Conservation (phyloP, 176 grass and related monocot species). For the Elaeis guineensis region DNA sequence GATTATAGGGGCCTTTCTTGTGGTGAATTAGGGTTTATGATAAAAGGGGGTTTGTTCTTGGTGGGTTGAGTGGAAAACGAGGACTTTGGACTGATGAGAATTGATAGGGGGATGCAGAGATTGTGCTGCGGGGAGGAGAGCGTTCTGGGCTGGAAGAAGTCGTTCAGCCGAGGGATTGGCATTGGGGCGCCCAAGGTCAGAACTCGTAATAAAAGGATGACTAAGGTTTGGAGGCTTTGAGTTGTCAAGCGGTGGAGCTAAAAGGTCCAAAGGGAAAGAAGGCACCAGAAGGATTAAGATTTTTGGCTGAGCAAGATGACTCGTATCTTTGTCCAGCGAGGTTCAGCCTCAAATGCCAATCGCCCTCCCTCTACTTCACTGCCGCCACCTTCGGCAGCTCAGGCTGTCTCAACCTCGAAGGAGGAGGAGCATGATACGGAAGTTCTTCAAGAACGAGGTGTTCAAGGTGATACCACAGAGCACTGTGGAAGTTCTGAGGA, state of each 20-base stretch:
- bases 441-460: constrained; percentile 17
- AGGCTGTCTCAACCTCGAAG: constrained; percentile 33
- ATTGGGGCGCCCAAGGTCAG: constrained; percentile 62
- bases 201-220: constrained; percentile 52
- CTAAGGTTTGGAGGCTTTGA: constrained; percentile 22
- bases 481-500: constrained; percentile 34
- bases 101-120: constrained; percentile 72
- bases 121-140: constrained; percentile 44
- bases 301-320: constrained; percentile 48
- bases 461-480: constrained; percentile 15
- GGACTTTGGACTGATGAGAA: constrained; percentile 63
- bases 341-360: constrained; percentile 54
- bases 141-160: constrained; percentile 41
- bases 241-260: constrained; percentile 1
- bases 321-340: constrained; percentile 89
- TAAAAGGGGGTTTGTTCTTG: too few species aligned
- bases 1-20: constrained; percentile 1
- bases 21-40: constrained; percentile 16
- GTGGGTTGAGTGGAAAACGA: background rate
- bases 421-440: constrained; percentile 32
- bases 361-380: constrained; percentile 36
- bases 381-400: constrained; percentile 31
- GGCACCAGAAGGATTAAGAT: background rate
- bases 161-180: constrained; percentile 32
- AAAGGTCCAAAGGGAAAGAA: constrained; percentile 8